Evolutionary conservation across 2,329 filamentous ascomycete genomes (phyloP).

Genomic region (Fusarium odoratissimum): DNA sequence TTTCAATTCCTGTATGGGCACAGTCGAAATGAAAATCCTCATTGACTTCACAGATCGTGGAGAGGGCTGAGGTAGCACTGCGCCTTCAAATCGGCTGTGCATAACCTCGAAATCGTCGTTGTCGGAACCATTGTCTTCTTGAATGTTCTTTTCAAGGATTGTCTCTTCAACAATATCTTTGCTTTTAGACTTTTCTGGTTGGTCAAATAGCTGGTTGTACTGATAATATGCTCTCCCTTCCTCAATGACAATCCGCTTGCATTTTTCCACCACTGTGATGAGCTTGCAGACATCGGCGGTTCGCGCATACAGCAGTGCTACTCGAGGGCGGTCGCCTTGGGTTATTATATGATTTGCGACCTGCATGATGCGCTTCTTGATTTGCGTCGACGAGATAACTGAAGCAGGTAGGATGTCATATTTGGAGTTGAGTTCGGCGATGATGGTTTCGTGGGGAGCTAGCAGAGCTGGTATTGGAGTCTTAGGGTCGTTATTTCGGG

Average conservation of each 20-base stretch:
- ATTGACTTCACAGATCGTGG: constrained; percentile 64
- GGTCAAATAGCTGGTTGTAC: constrained; percentile 67
- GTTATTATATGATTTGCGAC: constrained; percentile 58
- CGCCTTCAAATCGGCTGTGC: constrained; percentile 67
- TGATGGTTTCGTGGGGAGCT: constrained; percentile 56
- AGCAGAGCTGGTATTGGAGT: constrained; percentile 41
- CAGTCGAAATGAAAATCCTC: constrained; percentile 68
- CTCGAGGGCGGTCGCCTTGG: constrained; percentile 41
- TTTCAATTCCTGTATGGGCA: constrained; percentile 66
- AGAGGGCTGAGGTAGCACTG: constrained; percentile 59
- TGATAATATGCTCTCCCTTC: constrained; percentile 63
- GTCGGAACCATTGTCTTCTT: constrained; percentile 45
- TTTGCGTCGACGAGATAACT: constrained; percentile 70
- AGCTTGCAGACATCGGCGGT: constrained; percentile 70
- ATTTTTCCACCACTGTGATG: constrained; percentile 75
- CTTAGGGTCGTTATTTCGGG: background rate
- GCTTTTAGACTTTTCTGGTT: constrained; percentile 50
- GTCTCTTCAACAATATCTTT: constrained; percentile 57
- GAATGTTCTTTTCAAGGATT: constrained; percentile 48
- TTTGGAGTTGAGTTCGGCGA: constrained; percentile 57
- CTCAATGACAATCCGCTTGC: constrained; percentile 65
- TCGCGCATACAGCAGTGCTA: constrained; percentile 64
- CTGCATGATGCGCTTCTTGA: constrained; percentile 64
- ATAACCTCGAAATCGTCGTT: constrained; percentile 68
- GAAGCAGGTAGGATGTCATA: constrained; percentile 64